These are phyloP conservation scores for Termitomyces titanicus DNA, from an alignment of 768 basidiomycete species.

Conservation along the genomic window DNA sequence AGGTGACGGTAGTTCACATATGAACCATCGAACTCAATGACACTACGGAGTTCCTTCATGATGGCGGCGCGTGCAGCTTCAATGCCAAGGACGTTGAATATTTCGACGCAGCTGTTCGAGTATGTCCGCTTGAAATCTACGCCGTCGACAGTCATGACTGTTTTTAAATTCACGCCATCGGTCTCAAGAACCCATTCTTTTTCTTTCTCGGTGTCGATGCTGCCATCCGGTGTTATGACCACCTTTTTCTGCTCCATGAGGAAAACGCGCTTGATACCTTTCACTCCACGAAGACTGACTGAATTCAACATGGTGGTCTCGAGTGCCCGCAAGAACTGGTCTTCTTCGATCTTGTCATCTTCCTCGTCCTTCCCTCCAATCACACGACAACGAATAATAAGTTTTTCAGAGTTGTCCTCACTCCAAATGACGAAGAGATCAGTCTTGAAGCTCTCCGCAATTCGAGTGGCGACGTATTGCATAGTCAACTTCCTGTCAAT, in stretches of 20 bases:
- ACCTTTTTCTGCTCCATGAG: slow-evolving; percentile 85
- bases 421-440: slow-evolving; percentile 98
- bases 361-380: slow-evolving; percentile 82
- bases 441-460: slow-evolving; percentile 91
- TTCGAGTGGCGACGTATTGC: slow-evolving; percentile 90
- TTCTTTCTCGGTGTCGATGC: slow-evolving; percentile 71
- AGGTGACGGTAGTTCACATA: slow-evolving; percentile 99
- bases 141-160: slow-evolving; percentile 92
- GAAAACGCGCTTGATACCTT: slow-evolving; percentile 89
- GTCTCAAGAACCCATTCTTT: slow-evolving; percentile 98
- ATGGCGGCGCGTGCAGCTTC: slow-evolving; percentile 95
- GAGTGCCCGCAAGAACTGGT: slow-evolving; percentile 92
- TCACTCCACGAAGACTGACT: slow-evolving; percentile 92
- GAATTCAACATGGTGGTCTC: slow-evolving; percentile 97
- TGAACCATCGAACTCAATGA: slow-evolving; percentile 99
- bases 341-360: slow-evolving; percentile 83
- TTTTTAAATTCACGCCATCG: slow-evolving; percentile 92
- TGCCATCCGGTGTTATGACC: slow-evolving; percentile 58
- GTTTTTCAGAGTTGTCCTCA: slow-evolving; percentile 97
- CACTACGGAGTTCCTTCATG: slow-evolving; percentile 88
- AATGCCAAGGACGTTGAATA: slow-evolving; percentile 93
- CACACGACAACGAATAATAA: slow-evolving; percentile 95
- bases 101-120: slow-evolving; percentile 95
- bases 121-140: slow-evolving; percentile 92
- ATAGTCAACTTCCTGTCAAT: slow-evolving; percentile 95